A percentile compares a stretch with the other conserved stretches of the same genome.
phyloP scores from a whole-genome alignment of 2,329 filamentous ascomycete species.

The Elsinoe batatas region DNA sequence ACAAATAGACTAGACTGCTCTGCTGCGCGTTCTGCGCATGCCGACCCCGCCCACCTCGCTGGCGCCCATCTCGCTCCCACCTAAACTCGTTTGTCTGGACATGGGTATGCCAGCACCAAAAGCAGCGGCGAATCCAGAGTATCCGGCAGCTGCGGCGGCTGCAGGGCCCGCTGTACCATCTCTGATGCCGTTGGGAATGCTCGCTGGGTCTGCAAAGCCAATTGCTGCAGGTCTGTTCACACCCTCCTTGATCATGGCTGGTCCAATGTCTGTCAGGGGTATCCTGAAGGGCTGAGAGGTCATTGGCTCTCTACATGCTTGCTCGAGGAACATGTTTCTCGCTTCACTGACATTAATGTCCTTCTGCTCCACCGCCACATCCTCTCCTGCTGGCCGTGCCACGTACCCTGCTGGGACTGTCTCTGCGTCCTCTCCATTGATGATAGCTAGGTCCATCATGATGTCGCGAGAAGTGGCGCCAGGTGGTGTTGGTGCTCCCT shows the following conservation, averaged over 20 bases:
- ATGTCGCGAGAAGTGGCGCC: constrained; percentile 34
- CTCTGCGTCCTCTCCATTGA: constrained; percentile 27
- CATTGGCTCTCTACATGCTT: constrained; percentile 22
- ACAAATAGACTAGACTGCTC: constrained; percentile 2
- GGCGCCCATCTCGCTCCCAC: constrained; percentile 19
- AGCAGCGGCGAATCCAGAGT: constrained; percentile 20
- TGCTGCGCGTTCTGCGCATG: constrained; percentile 15
- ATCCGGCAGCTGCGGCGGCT: constrained; percentile 18
- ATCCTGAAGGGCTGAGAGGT: constrained; percentile 25
- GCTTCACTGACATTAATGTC: constrained; percentile 19
- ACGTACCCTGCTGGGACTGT: constrained; percentile 12
- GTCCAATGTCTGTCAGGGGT: constrained; percentile 27
- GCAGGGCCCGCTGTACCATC: constrained; percentile 18
- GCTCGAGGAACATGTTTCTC: constrained; percentile 26
- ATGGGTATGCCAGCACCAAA: constrained; percentile 22
- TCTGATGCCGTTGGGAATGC: constrained; percentile 10
- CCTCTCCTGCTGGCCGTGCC: constrained; percentile 7
- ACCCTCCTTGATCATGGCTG: constrained; percentile 25
- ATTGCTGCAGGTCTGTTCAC: constrained; percentile 26
- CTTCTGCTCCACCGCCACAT: constrained; percentile 12
- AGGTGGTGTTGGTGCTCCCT: constrained; percentile 38
- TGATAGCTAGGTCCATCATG: constrained; percentile 41
- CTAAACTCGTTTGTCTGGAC: constrained; percentile 20
- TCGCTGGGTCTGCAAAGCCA: constrained; percentile 24
- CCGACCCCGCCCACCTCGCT: constrained; percentile 16